Evolutionary conservation across 257 asterid genomes (phyloP).

Genomic region (Solanum tacnaense): DNA sequence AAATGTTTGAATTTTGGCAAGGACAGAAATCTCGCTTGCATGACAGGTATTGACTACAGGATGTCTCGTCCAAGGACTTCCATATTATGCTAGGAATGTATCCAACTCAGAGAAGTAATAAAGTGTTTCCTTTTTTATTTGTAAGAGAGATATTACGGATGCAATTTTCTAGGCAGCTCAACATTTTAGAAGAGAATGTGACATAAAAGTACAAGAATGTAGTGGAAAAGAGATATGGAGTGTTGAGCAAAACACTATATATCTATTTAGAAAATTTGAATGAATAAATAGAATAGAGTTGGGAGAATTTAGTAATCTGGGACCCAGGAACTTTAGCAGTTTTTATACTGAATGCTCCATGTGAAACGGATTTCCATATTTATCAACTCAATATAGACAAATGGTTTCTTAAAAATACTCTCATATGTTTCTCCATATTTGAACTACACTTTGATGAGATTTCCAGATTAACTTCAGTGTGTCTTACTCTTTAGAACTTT

Average conservation of each 20-base stretch:
- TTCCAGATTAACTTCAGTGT: neutral
- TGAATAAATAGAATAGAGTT: neutral
- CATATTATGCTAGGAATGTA: neutral
- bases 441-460: neutral
- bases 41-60: conserved; percentile 24
- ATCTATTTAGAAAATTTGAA: neutral
- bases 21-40: conserved; percentile 42
- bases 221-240: neutral
- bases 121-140: neutral
- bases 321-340: neutral
- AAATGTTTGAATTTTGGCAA: conserved; percentile 40
- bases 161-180: neutral
- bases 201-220: neutral
- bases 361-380: neutral
- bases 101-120: neutral
- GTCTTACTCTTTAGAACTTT: neutral
- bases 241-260: neutral
- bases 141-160: neutral
- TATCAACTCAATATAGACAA: neutral
- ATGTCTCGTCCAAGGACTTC: neutral
- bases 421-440: neutral
- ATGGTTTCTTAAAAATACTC: neutral
- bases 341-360: neutral
- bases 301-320: neutral
- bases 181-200: neutral